phyloP scores from a whole-genome alignment of 257 asterid genomes.

The Solanum tarijense region DNA sequence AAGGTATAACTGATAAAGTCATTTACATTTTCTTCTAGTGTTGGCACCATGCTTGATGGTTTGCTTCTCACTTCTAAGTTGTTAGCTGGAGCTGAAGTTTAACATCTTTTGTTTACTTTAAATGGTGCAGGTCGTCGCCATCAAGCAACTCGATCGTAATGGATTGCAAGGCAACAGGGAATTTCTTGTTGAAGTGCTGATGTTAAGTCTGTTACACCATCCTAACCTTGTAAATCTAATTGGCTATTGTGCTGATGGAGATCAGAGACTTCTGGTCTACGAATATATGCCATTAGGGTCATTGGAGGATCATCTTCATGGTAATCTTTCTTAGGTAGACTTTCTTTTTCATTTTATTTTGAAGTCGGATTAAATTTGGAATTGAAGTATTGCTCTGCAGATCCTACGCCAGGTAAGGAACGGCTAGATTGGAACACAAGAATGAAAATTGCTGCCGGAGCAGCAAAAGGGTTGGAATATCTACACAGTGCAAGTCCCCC shows the following conservation, averaged over 20 bases:
- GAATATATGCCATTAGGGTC: constrained; percentile 88
- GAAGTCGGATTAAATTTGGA: background rate
- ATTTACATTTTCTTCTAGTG: background rate
- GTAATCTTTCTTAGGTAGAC: constrained; percentile 20
- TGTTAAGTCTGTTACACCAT: constrained; percentile 82
- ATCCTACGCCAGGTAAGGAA: constrained; percentile 44
- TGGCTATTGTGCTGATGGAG: constrained; percentile 94
- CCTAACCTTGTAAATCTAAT: constrained; percentile 81
- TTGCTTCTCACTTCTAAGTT: background rate
- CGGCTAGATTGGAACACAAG: constrained; percentile 82
- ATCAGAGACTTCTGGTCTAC: constrained; percentile 86
- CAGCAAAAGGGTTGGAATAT: constrained; percentile 92
- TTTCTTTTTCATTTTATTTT: background rate
- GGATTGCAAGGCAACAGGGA: constrained; percentile 91
- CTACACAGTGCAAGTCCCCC: constrained; percentile 92
- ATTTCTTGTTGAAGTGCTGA: constrained; percentile 85
- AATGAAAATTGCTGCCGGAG: constrained; percentile 96
- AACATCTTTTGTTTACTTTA: background rate
- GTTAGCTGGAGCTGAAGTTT: background rate
- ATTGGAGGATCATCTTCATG: constrained; percentile 80
- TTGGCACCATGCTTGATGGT: background rate
- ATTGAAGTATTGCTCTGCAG: constrained; percentile 24
- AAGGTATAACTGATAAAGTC: background rate
- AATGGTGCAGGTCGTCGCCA: constrained; percentile 55
- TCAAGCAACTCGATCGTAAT: constrained; percentile 90